Percentiles rank a stretch among this genome's conserved stretches.
phyloP scores from a whole-genome alignment of 768 basidiomycete species.

The Omphalotus guepiniiformis region DNA sequence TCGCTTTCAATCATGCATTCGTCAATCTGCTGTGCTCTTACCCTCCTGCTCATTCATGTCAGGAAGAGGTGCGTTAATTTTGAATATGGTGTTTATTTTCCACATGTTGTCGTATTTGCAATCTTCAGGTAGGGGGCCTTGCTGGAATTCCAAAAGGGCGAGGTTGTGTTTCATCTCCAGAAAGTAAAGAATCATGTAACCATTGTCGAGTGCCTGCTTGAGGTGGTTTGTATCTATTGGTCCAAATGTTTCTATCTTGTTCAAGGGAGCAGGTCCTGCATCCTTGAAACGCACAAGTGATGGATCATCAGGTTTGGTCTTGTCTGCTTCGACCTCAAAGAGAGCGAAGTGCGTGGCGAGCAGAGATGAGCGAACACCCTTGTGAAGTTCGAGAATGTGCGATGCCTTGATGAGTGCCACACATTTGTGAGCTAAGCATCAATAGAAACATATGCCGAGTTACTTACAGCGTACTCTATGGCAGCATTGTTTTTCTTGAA shows the following conservation, averaged over 20 bases:
- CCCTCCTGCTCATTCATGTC: too few relatives aligned
- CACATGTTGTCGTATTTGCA: not conserved
- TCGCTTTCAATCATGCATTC: too few relatives aligned
- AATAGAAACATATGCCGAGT: not conserved
- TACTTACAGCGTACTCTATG: not conserved
- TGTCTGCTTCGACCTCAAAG: not conserved
- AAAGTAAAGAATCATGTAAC: not conserved
- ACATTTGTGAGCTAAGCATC: not conserved
- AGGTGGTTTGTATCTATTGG: not conserved
- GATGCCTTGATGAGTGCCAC: not conserved
- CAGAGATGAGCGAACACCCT: not conserved
- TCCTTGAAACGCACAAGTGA: not conserved
- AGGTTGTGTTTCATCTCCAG: not conserved
- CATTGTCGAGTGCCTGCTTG: not conserved
- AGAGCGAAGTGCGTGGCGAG: not conserved
- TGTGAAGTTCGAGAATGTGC: not conserved
- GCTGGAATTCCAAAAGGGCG: not conserved
- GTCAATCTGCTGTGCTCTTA: too few relatives aligned
- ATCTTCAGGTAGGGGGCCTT: not conserved
- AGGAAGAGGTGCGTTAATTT: not conserved
- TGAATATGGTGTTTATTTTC: not conserved
- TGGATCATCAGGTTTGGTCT: constrained; percentile 1
- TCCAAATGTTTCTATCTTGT: not conserved
- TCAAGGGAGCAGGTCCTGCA: not conserved
- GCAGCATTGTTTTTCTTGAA: not conserved